A percentile compares a stretch with the other conserved stretches of the same genome.
Evolutionary conservation across 73 alveolate species (phyloP).

Genomic region (Paramecium primaurelia): DNA sequence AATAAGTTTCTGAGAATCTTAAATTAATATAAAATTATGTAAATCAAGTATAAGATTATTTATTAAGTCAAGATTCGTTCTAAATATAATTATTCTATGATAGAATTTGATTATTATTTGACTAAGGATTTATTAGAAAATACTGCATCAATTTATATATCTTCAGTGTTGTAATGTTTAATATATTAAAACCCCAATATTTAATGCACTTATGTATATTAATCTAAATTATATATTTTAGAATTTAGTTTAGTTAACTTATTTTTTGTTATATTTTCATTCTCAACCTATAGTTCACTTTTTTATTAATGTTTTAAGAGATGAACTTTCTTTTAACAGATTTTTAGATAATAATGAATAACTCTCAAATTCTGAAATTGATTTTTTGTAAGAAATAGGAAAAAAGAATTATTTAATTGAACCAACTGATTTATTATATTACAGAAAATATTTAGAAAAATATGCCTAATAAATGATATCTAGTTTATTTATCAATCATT

Average conservation of each 20-base stretch:
- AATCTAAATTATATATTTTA: background rate
- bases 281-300: background rate
- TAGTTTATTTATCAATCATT: background rate
- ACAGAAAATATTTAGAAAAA: constrained; percentile 34
- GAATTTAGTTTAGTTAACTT: background rate
- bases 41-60: background rate
- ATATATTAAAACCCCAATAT: background rate
- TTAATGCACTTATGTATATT: background rate
- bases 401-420: background rate
- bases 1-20: background rate
- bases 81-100: background rate
- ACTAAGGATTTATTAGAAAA: background rate
- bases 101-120: background rate
- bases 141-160: background rate
- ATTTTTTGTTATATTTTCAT: background rate
- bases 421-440: background rate
- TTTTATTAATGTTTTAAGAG: background rate
- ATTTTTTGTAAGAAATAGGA: background rate
- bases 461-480: background rate
- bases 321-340: background rate
- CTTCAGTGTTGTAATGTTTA: background rate
- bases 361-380: background rate
- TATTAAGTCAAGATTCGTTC: background rate
- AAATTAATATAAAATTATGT: background rate
- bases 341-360: background rate